These are phyloP conservation scores for Phytophthora sojae DNA, from an alignment of 352 stramenopile genomes.

Conservation along the genomic window DNA sequence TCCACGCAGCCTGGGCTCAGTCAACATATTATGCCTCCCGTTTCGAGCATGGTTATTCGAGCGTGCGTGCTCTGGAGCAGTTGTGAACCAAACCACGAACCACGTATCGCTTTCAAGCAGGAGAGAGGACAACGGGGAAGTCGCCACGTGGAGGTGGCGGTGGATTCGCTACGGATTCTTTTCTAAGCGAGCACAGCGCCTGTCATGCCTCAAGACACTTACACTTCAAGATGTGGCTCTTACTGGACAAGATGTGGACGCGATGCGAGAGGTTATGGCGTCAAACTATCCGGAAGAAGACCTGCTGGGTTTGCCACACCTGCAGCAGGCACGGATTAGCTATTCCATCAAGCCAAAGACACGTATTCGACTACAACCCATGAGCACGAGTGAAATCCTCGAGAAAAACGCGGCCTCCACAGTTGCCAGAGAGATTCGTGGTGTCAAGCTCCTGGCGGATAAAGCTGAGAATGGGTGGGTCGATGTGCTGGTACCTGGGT, in stretches of 20 bases:
- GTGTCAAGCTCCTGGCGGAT: neutral
- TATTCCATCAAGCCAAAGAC: neutral
- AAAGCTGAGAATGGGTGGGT: conserved; percentile 1
- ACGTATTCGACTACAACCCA: conserved; percentile 1
- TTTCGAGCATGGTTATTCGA: neutral
- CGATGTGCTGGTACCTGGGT: conserved; percentile 10
- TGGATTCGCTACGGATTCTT: neutral
- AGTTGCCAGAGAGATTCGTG: neutral
- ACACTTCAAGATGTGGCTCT: neutral
- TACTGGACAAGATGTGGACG: neutral
- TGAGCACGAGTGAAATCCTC: conserved; percentile 3
- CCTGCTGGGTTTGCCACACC: neutral
- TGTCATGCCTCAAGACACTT: neutral
- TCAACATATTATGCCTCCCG: neutral
- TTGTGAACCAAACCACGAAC: neutral
- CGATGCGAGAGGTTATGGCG: neutral
- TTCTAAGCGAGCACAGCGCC: neutral
- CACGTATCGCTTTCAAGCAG: neutral
- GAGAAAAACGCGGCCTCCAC: conserved; percentile 1
- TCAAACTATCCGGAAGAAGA: neutral
- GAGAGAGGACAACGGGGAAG: neutral
- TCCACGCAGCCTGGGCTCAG: neutral
- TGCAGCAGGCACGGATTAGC: neutral
- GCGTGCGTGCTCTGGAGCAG: neutral
- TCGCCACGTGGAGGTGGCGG: neutral